Percentiles rank a stretch among this genome's conserved stretches.
Evolutionary conservation across 495 filamentous ascomycete genomes (phyloP).

Genomic region (Penicilliopsis zonata): DNA sequence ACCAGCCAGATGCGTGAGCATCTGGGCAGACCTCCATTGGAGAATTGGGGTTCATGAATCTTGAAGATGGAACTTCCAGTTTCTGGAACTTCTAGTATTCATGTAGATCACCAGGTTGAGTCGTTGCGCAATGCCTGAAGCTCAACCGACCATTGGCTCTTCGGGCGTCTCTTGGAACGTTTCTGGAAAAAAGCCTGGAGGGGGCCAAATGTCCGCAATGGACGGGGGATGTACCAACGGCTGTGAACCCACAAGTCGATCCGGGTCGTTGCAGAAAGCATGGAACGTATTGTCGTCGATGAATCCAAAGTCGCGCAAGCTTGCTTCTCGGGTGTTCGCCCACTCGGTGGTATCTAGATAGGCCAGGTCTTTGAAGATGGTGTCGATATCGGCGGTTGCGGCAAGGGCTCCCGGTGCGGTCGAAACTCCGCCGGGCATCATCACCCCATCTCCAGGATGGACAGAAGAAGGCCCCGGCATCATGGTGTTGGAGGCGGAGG

Average conservation of each 20-base stretch:
- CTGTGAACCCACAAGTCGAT: conserved; percentile 30
- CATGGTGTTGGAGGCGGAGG: conserved; percentile 16
- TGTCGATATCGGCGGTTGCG: conserved; percentile 35
- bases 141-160: conserved; percentile 16
- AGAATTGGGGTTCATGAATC: no score
- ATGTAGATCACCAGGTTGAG: no score
- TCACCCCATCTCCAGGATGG: conserved; percentile 10
- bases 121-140: no score
- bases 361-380: conserved; percentile 51
- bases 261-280: conserved; percentile 41
- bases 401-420: conserved; percentile 3
- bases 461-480: conserved; percentile 6
- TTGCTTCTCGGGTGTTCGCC: conserved; percentile 38
- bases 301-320: conserved; percentile 49
- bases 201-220: conserved; percentile 36
- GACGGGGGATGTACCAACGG: conserved; percentile 32
- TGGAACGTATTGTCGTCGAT: conserved; percentile 41
- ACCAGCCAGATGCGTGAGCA: no score
- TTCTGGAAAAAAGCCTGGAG: conserved; percentile 35
- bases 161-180: conserved; percentile 25
- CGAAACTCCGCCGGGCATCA: conserved; percentile 4
- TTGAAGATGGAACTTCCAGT: no score
- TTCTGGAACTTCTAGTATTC: no score
- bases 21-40: no score
- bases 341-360: conserved; percentile 48